These are phyloP conservation scores for Botrytis deweyae DNA, from an alignment of 2,329 filamentous ascomycete genomes.

Conservation along the genomic window DNA sequence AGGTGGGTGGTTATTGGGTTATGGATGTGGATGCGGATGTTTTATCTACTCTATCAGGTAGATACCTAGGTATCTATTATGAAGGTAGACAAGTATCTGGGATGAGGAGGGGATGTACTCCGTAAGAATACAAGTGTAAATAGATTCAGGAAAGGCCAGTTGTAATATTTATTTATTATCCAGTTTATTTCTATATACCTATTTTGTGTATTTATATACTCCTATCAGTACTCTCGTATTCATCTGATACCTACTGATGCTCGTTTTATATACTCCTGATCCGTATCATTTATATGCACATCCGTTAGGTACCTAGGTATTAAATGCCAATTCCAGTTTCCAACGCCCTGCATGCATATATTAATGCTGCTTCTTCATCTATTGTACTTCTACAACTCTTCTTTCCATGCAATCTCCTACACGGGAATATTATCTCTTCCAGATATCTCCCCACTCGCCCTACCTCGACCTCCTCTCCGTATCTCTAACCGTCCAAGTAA, in stretches of 20 bases:
- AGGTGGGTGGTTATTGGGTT: too few species aligned
- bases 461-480: not conserved
- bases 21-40: too few species aligned
- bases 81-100: not conserved
- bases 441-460: not conserved
- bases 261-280: not conserved
- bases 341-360: not conserved
- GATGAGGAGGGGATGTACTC: not conserved
- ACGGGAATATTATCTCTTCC: not conserved
- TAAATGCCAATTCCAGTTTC: not conserved
- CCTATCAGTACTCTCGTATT: not conserved
- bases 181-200: not conserved
- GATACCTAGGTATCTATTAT: too few species aligned
- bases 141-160: not conserved
- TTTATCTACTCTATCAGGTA: too few species aligned
- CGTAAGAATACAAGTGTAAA: not conserved
- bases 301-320: not conserved
- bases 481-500: slow-evolving; percentile 26
- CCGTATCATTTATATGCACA: not conserved
- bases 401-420: not conserved
- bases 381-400: not conserved
- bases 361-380: not conserved
- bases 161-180: not conserved
- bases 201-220: not conserved
- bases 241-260: not conserved